Base-by-base conservation (phyloP, 805 yeast species). In the Naumovozyma baii region DNA sequence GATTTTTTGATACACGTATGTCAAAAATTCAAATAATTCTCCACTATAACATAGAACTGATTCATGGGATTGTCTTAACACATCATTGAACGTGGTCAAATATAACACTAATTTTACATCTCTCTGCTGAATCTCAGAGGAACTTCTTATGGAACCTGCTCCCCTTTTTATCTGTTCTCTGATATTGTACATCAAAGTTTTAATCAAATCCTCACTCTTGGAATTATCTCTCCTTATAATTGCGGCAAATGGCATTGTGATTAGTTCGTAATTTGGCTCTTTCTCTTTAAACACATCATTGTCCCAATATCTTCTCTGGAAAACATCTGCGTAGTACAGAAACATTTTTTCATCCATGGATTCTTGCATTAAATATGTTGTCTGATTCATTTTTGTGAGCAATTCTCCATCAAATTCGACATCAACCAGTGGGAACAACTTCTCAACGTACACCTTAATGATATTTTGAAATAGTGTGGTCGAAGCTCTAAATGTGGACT, bases 61-160 rank as follows among this genome's bases (percentile, higher is more conserved):
- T 0, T 58, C 61, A n/a, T 78, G 78, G 1, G 90, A 80, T 41
- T 81, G 81, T 18, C 86, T 76, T 31, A 83, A 57, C 18, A 79
- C 67, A 54, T 85, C 88, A 52, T 80, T 77, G 33, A 88, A 59
- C 2, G 86, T 73, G 3, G 79, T 71, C 25, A 84, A 56, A 52
- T 80, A 74, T 76, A 95, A 76, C 22, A 76, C 76, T 7, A 92
- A 62, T 15, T 79, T 73, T 22, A 80, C 80, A 59, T 92, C 97
- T 32, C 87, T 70, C n/a, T 83, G 83, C 19, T 78, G 68, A 18
- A 82, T 68, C 22, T 82, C 88, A 5, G 72, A 65, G 0, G 80
- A 75, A 4, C 68, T 76, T 55, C 95, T 72, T 0, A 78, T 65
- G 1, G 73, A 61, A 3, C 96, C 97, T 0, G 96, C 96, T 46